Base-by-base conservation (phyloP, 805 yeast species). In the Candida tammaniensis region DNA sequence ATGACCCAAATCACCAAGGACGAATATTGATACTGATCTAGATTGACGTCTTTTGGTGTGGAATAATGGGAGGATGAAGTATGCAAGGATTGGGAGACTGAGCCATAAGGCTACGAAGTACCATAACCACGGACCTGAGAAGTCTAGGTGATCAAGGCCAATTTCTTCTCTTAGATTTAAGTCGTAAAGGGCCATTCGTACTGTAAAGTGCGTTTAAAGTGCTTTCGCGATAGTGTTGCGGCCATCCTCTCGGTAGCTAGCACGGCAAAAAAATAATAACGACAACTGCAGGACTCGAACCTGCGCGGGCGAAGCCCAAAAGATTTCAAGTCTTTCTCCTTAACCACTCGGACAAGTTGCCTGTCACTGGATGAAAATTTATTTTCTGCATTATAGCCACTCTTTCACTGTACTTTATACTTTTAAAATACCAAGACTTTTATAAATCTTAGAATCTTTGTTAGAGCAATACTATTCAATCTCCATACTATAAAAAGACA, bases 1-100 rank as follows among this genome's bases (percentile, higher is more conserved):
- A 52, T 88, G 95, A 10, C 96, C 96, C 35, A 93, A 54, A 53
- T 91, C 98, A 2, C 98, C 98, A 13, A 93, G 63, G 2, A 93
- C 98, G 43, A 86, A 72, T 13, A 93, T 78, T 7, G 84, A 71
- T 5, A 86, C 79, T 33, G 86, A 74, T 47, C 53, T 15, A 1
- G 46, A 28, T 23, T 42, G 49, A 15, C 10, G 11, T 14, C 18
- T 18, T 5, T 13, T 22, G 14, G 34, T 17, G 13, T 26, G 12
- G n/a, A 35, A 14, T 16, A 30, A 30, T n/a, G 39, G 39, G 21
- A 35, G n/a, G 8, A 35, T 3, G 8, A 35, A 18, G n/a, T 35
- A 35, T 10, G 39, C 39, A n/a, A 35, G 8, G 7, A 74, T 7
- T 0, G 81, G 81, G 12, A 74, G 47, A 4, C 59, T 40, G 0